Base-by-base conservation (phyloP, 2,329 filamentous ascomycete genomes). In the Fusarium pseudoanthophilum region DNA sequence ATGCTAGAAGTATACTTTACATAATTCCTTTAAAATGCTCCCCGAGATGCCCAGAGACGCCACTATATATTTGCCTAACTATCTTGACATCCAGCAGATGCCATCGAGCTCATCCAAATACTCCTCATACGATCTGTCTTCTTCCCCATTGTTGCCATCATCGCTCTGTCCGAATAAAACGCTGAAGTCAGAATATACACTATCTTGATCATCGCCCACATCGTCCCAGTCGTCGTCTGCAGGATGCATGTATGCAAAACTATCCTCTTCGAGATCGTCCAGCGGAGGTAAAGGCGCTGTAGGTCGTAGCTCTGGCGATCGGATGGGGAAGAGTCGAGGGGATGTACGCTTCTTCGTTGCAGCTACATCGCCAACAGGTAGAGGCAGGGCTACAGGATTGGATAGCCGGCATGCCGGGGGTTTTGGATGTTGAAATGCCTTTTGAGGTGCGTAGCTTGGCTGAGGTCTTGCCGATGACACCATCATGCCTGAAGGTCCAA, bases 101-200 rank as follows among this genome's bases (percentile, higher is more conserved):
- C 87, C 87, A 69, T 89, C 87, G 67, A 89, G 76, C 67, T 88
- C 87, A 72, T 89, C 87, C 73, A 89, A 81, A 74, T 87, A 88
- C 73, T 88, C 87, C 75, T 89, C 87, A 61, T 86, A 86, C 32
- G 84, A 85, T 60, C 86, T 80, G 24, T 84, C 83, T 6, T 84
- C 82, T 10, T 80, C 81, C 8, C 74, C 69, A 32, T 66, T 72
- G 7, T 60, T 40, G 26, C 71, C 61, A 5, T 74, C 66, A n/a
- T 63, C 73, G 2, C 75, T 78, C 3, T 81, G 80, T 7, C 84
- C 84, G 69, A 89, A 89, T 7, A 89, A 81, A 32, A 86, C 83
- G 10, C 86, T 83, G 67, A 89, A 89, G 67, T 89, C 87, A 18
- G 86, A 86, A 67, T 89, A 89, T 43, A 89, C 85, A 40, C 87